These are phyloP conservation scores for Boletus rufocinnamomeus DNA, from an alignment of 768 basidiomycete species.

Conservation along the genomic window DNA sequence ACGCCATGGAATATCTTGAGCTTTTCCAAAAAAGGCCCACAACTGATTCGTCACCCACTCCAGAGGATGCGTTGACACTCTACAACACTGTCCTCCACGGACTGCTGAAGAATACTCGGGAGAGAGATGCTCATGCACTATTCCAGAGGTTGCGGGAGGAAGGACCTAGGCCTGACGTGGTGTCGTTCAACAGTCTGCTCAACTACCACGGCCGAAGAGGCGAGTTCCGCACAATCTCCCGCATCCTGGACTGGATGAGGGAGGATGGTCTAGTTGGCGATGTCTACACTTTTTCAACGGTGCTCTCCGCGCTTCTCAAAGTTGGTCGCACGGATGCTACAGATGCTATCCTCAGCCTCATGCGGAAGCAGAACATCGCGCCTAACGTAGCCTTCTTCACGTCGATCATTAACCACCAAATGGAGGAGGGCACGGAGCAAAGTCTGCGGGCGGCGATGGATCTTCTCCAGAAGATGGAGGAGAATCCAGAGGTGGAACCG, in stretches of 20 bases:
- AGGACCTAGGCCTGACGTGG: conserved; percentile 68
- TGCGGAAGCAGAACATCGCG: conserved; percentile 72
- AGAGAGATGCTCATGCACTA: conserved; percentile 43
- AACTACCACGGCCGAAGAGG: conserved; percentile 61
- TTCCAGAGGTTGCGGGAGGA: conserved; percentile 45
- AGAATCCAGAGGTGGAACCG: conserved; percentile 48
- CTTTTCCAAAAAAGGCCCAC: conserved; percentile 44
- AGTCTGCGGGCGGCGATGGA: conserved; percentile 64
- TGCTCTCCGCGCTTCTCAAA: conserved; percentile 76
- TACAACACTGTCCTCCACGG: conserved; percentile 80
- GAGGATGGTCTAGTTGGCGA: conserved; percentile 63
- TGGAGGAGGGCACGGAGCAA: conserved; percentile 54
- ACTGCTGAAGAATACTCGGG: conserved; percentile 49
- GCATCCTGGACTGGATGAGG: conserved; percentile 58
- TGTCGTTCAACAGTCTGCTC: conserved; percentile 83
- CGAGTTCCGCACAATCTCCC: conserved; percentile 63
- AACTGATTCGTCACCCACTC: conserved; percentile 25
- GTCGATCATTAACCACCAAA: conserved; percentile 75
- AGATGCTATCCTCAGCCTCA: conserved; percentile 62
- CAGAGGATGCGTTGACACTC: conserved; percentile 42
- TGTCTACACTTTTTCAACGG: conserved; percentile 83
- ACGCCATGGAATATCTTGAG: conserved; percentile 53
- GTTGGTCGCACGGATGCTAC: conserved; percentile 68
- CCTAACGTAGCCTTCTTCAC: conserved; percentile 79
- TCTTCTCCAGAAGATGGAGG: conserved; percentile 79